Percentiles rank a stretch among this genome's conserved stretches.
phyloP scores from a whole-genome alignment of 2,329 filamentous ascomycete species.

The Tricladium varicosporioides region DNA sequence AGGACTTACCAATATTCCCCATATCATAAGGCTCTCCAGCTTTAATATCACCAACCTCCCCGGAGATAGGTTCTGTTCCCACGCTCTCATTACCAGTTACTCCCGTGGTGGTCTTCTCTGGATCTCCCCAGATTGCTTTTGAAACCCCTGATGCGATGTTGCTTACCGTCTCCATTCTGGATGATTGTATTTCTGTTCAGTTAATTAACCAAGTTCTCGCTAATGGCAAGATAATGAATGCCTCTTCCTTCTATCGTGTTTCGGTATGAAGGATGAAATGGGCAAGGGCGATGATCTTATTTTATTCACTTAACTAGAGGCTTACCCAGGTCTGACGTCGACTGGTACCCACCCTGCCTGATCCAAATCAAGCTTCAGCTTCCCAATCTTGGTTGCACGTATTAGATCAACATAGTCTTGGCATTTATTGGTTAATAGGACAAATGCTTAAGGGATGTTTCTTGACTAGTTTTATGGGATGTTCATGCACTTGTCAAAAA shows the following conservation, averaged over 20 bases:
- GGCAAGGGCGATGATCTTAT: not conserved
- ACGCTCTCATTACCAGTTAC: conserved; percentile 16
- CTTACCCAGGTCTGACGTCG: not conserved
- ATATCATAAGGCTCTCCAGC: conserved; percentile 74
- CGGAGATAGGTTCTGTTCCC: conserved; percentile 52
- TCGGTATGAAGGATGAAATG: not conserved
- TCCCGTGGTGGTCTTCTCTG: conserved; percentile 1
- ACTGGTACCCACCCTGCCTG: too few relatives aligned
- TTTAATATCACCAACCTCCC: conserved; percentile 64
- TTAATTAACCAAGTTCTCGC: too few relatives aligned
- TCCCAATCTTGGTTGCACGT: too few relatives aligned
- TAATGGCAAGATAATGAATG: too few relatives aligned
- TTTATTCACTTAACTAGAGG: not conserved
- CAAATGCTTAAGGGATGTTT: too few relatives aligned
- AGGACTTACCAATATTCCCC: conserved; percentile 62
- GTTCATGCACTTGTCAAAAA: too few relatives aligned
- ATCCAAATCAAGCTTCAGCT: too few relatives aligned
- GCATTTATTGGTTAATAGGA: too few relatives aligned
- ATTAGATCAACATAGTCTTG: too few relatives aligned
- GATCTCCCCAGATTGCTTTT: conserved; percentile 43
- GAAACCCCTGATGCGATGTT: conserved; percentile 47
- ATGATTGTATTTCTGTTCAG: not conserved
- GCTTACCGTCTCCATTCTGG: conserved; percentile 62
- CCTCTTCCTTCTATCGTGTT: not conserved
- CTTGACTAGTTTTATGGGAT: too few relatives aligned